Conservation (phyloP, 1,284 basidiomycete species). For the Tilletia setariae region DNA sequence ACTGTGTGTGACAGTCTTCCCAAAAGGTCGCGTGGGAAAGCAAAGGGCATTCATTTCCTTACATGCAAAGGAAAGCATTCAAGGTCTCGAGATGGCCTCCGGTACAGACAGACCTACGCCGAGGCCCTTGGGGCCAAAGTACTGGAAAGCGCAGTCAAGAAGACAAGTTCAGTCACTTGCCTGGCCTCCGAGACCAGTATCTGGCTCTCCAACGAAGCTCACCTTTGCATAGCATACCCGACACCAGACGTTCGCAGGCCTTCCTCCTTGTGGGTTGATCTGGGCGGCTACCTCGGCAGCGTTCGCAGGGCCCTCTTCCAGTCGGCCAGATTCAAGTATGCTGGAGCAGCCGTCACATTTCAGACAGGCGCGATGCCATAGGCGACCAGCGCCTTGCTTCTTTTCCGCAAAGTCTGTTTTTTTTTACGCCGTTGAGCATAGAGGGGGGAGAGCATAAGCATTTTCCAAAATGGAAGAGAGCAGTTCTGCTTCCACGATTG, state of each 20-base stretch:
- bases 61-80: background rate
- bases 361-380: conserved; percentile 50
- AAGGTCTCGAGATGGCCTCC: conserved; percentile 22
- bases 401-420: conserved; percentile 52
- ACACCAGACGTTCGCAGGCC: conserved; percentile 45
- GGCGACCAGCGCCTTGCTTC: conserved; percentile 41
- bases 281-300: conserved; percentile 10
- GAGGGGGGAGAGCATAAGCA: too few species aligned
- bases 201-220: background rate
- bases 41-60: background rate
- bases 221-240: conserved; percentile 49
- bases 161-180: background rate
- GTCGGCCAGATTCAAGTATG: conserved; percentile 42
- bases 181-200: background rate
- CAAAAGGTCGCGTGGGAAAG: background rate
- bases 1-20: background rate
- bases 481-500: too few species aligned
- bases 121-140: conserved; percentile 34
- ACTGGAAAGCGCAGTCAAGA: conserved; percentile 7
- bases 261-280: background rate
- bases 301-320: conserved; percentile 46
- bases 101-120: conserved; percentile 32
- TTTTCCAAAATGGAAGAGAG: too few species aligned
- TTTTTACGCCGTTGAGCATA: too few species aligned
- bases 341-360: conserved; percentile 49